Evolutionary conservation across 495 filamentous ascomycete species (phyloP).

Genomic region (Talaromyces ruber): DNA sequence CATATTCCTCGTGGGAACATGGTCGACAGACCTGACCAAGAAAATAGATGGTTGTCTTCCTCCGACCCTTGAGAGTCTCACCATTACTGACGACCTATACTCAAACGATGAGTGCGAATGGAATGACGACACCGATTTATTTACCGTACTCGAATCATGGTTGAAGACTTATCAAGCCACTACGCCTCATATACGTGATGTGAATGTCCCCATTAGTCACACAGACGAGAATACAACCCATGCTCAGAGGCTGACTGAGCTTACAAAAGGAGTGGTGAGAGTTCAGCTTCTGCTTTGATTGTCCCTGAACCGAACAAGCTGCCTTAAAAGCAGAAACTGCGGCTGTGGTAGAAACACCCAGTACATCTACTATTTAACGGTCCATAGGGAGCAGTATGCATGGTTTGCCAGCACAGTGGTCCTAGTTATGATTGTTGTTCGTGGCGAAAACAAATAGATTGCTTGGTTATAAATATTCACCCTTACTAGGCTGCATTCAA

Average conservation of each 20-base stretch:
- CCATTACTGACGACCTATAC: constrained; percentile 12
- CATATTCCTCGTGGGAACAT: constrained; percentile 11
- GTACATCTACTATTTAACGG: too few species aligned
- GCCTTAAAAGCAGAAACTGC: neutral
- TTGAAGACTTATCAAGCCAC: constrained; percentile 8
- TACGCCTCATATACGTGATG: constrained; percentile 9
- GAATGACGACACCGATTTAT: constrained; percentile 2
- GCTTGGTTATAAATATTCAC: too few species aligned
- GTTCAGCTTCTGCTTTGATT: neutral
- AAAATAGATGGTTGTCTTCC: constrained; percentile 11
- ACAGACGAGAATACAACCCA: neutral
- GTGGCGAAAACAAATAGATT: too few species aligned
- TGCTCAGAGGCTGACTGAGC: constrained; percentile 1
- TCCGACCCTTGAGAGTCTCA: constrained; percentile 8
- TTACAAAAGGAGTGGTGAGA: constrained; percentile 1
- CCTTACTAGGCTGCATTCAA: too few species aligned
- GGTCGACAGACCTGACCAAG: constrained; percentile 5
- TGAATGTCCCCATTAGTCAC: neutral
- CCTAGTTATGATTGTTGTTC: too few species aligned
- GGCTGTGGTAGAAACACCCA: neutral
- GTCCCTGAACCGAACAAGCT: neutral
- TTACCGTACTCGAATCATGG: constrained; percentile 9
- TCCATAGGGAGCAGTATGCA: too few species aligned
- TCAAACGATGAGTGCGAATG: constrained; percentile 8
- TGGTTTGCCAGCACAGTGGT: too few species aligned